Evolutionary conservation across 2,329 filamentous ascomycete genomes (phyloP), one percentile per base, ranked within the genome.

Genomic region (Paracamarosporium sp.): DNA sequence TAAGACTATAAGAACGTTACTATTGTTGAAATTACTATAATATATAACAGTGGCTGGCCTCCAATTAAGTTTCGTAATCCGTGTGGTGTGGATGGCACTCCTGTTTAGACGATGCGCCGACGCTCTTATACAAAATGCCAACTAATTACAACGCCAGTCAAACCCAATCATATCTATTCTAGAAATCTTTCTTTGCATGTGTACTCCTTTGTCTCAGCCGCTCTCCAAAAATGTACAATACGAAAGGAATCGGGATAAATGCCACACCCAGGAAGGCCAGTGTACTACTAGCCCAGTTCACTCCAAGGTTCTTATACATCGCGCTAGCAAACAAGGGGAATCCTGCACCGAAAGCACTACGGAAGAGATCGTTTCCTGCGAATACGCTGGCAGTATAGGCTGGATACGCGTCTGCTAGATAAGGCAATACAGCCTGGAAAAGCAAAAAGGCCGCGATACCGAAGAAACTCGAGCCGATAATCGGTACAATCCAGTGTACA

Each of bases 251-350:
- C 7, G 60, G 57, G 6, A 62, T 46, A n/a, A 62, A 62, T 12
- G 60, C 53, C 15, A 62, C 43, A 2, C 57, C 60, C 57, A 38
- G 60, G 47, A 27, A 62, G 35, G 71, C 80, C 50, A 81, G 57
- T 25, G 71, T 63, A 50, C 73, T 78, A 38, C 72, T 77, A 8
- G 79, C 79, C 79, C 79, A 81, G 13, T 62, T 64, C 8, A 79
- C 72, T 13, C 79, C 79, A 9, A 81, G 62, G 6, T 53, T 63
- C 31, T 57, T 57, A 27, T 65, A 67, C 67, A 69, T 68, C 3
- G 57, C 60, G 35, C 50, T 57, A 1, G 75, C 75, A 60, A 78
- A 78, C 1, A 78, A 67, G 9, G 75, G 72, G 53, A 75, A 76
- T 1, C 65, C 72, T 5, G 75, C 74, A 43, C 76, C 77, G 50